Evolutionary conservation across 495 filamentous ascomycete genomes (phyloP), one percentile per base, ranked within the genome.

Genomic region (Talaromyces proteolyticus): DNA sequence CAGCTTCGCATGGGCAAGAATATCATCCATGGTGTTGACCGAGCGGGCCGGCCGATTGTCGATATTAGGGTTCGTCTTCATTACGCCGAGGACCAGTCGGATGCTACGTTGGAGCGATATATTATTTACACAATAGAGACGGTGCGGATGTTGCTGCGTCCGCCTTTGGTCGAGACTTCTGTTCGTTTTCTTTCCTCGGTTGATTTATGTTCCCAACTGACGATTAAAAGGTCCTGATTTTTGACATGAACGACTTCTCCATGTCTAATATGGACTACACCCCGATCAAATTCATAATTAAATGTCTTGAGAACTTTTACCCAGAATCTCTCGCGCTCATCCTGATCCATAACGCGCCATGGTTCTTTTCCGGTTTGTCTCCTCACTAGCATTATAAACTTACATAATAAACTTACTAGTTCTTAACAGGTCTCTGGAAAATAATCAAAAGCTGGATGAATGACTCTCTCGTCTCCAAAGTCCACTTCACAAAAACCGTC

Each of bases 281-380:
- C 0, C 91, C 93, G 0, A 88, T 97, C 16, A 96, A 91, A 60
- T 96, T 95, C 72, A 90, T 97, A 75, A 91, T 96, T 67, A 91
- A 92, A 67, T 93, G 88, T 63, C 96, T 98, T 61, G 91, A 96
- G 70, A 91, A 90, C 37, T 96, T 96, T 67, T 98, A 96, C 63
- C 92, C 93, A 4, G 93, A 96, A 65, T 87, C 75, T 29, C 76
- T 98, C 0, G 92, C 91, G 34, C 73, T 83, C 2, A 84, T 96
- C 36, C 76, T 96, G 7, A 86, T 98, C 24, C 89, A 98, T 69
- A 95, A 95, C 63, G 82, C 92, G 1, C 93, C 93, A 0, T 98
- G 91, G 92, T 70, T 96, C 16, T 98, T 98, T 69, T 87, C 91
- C 63, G 83, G 87, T 85, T 51, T 6, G 46, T 2, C 43, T 26